These are phyloP conservation scores for Fusarium illudens DNA, from an alignment of 2,329 filamentous ascomycete genomes.

Conservation along the genomic window DNA sequence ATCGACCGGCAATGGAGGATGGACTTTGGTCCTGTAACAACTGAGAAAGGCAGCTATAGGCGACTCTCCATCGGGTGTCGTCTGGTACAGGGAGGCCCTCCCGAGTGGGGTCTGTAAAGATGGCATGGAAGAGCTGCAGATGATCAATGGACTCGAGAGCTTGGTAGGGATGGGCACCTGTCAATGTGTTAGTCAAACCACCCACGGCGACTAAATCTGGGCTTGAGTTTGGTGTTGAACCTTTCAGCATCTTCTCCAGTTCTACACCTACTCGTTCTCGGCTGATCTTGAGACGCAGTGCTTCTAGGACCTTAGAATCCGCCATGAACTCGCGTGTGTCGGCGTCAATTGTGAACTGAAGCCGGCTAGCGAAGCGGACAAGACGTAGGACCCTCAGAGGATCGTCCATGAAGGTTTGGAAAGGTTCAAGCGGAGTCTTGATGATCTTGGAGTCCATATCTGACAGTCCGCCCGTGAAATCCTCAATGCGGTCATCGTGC, in stretches of 20 bases:
- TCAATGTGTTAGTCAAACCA: slow-evolving; percentile 35
- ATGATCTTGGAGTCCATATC: slow-evolving; percentile 80
- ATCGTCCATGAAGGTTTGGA: slow-evolving; percentile 94
- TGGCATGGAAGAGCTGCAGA: slow-evolving; percentile 73
- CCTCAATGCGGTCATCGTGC: slow-evolving; percentile 79
- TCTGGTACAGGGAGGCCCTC: slow-evolving; percentile 63
- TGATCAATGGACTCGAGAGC: slow-evolving; percentile 72
- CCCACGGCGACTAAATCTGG: neutral
- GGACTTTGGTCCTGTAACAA: slow-evolving; percentile 56
- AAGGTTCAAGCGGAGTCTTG: slow-evolving; percentile 84
- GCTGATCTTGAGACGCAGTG: slow-evolving; percentile 88
- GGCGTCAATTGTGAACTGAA: slow-evolving; percentile 80
- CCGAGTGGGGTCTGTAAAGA: slow-evolving; percentile 75
- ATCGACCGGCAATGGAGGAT: slow-evolving; percentile 58
- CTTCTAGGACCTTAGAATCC: slow-evolving; percentile 77
- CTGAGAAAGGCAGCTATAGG: slow-evolving; percentile 69
- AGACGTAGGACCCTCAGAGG: slow-evolving; percentile 86
- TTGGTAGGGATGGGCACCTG: slow-evolving; percentile 65
- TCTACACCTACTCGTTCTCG: slow-evolving; percentile 89
- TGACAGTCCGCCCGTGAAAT: slow-evolving; percentile 80
- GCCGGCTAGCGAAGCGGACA: slow-evolving; percentile 87
- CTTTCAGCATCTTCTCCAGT: slow-evolving; percentile 88
- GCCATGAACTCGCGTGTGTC: slow-evolving; percentile 78
- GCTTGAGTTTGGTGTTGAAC: slow-evolving; percentile 47
- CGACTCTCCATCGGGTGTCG: slow-evolving; percentile 66